Evolutionary conservation across 2,329 filamentous ascomycete genomes (phyloP).

Genomic region (Ceratocystis diversiconidia): DNA sequence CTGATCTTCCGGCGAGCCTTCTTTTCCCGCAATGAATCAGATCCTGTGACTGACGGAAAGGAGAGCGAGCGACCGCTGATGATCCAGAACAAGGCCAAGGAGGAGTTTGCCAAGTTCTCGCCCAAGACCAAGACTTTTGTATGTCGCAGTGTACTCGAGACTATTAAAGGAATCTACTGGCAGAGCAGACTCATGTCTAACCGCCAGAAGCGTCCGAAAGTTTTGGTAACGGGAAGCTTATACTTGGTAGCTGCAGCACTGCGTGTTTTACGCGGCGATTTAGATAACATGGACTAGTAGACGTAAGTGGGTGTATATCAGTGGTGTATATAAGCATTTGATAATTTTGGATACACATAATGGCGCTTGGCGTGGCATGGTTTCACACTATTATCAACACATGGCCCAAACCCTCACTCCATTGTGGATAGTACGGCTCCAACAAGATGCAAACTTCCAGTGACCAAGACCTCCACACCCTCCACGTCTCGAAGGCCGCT

Average conservation of each 20-base stretch:
- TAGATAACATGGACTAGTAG: slow-evolving; percentile 12
- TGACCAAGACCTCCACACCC: slow-evolving; percentile 38
- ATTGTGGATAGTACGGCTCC: slow-evolving; percentile 39
- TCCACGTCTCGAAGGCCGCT: slow-evolving; percentile 24
- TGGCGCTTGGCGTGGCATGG: neutral
- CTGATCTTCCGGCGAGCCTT: slow-evolving; percentile 55
- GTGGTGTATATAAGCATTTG: neutral
- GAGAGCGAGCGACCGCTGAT: slow-evolving; percentile 31
- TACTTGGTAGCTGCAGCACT: slow-evolving; percentile 71
- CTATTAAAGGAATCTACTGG: slow-evolving; percentile 43
- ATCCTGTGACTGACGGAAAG: slow-evolving; percentile 22
- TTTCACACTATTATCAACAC: neutral
- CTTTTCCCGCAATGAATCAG: slow-evolving; percentile 58
- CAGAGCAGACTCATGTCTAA: slow-evolving; percentile 23
- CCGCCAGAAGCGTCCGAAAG: slow-evolving; percentile 34
- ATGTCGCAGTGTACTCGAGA: slow-evolving; percentile 56
- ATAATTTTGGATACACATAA: neutral
- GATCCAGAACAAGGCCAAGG: slow-evolving; percentile 54
- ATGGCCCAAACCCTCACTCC: slow-evolving; percentile 31
- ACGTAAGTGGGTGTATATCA: neutral
- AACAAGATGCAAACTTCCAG: slow-evolving; percentile 49
- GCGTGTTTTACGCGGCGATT: slow-evolving; percentile 14
- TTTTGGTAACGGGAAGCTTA: slow-evolving; percentile 69
- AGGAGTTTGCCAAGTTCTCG: slow-evolving; percentile 44
- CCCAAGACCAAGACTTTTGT: slow-evolving; percentile 33